Evolutionary conservation across 2,329 filamentous ascomycete genomes (phyloP).

Genomic region (Sclerotinia borealis): DNA sequence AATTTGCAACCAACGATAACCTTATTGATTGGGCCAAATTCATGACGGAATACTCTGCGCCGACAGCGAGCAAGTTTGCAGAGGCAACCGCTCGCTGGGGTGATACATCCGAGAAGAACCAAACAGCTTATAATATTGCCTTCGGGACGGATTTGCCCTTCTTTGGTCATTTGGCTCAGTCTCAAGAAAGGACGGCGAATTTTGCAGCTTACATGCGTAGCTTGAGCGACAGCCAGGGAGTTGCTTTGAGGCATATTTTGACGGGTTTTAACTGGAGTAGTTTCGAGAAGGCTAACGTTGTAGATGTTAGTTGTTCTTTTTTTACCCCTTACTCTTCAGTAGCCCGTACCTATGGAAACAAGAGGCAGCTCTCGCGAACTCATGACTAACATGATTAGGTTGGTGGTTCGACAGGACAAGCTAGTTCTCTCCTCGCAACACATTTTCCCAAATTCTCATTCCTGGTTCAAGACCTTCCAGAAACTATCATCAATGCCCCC

Average conservation of each 20-base stretch:
- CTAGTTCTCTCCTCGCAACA: conserved; percentile 31
- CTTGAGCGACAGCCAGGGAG: conserved; percentile 30
- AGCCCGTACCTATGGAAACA: too few species aligned
- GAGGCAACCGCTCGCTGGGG: conserved; percentile 30
- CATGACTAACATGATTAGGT: conserved; percentile 1
- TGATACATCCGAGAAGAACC: conserved; percentile 22
- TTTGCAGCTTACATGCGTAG: conserved; percentile 34
- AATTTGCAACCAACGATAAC: background rate
- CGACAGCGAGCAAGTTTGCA: conserved; percentile 24
- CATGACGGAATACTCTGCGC: conserved; percentile 27
- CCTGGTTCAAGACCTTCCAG: conserved; percentile 30
- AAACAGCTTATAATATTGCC: conserved; percentile 23
- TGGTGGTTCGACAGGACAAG: conserved; percentile 34
- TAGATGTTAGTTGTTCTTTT: conserved; percentile 28
- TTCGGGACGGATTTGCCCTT: conserved; percentile 22
- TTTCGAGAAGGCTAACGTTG: conserved; percentile 30
- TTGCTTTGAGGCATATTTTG: conserved; percentile 32
- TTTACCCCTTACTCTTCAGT: background rate
- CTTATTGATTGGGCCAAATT: background rate
- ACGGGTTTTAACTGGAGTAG: conserved; percentile 37
- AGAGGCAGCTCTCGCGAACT: too few species aligned
- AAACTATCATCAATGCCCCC: conserved; percentile 15
- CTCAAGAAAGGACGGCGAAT: conserved; percentile 21
- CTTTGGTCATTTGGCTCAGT: conserved; percentile 32
- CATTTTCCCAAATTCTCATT: conserved; percentile 30